These are phyloP conservation scores for Neurospora discreta DNA, from an alignment of 495 filamentous ascomycete genomes.

Conservation along the genomic window DNA sequence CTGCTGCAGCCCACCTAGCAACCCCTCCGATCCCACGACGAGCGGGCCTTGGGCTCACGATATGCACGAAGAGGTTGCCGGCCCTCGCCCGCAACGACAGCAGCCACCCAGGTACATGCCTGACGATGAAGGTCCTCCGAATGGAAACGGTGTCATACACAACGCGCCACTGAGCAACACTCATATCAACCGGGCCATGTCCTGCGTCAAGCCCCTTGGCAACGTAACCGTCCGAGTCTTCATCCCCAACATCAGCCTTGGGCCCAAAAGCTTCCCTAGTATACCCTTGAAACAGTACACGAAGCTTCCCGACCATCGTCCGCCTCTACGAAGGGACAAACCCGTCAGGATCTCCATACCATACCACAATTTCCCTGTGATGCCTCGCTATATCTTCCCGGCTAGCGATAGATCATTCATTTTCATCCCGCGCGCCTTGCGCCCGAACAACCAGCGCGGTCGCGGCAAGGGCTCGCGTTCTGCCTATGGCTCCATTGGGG, in stretches of 20 bases:
- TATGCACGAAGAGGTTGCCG: conserved; percentile 74
- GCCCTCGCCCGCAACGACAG: conserved; percentile 25
- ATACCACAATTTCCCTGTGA: conserved; percentile 37
- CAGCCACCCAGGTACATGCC: conserved; percentile 24
- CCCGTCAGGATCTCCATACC: conserved; percentile 91
- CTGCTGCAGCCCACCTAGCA: conserved; percentile 31
- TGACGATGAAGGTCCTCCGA: conserved; percentile 31
- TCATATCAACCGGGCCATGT: conserved; percentile 48
- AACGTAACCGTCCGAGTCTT: conserved; percentile 71
- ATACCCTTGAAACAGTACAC: conserved; percentile 79
- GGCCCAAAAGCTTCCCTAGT: conserved; percentile 55
- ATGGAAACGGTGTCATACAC: conserved; percentile 34
- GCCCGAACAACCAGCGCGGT: conserved; percentile 81
- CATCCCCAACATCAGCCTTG: conserved; percentile 60
- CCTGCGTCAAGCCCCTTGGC: conserved; percentile 50
- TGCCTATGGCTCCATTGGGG: conserved; percentile 51
- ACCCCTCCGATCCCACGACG: conserved; percentile 42
- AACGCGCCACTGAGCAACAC: conserved; percentile 30
- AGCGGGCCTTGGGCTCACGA: conserved; percentile 85
- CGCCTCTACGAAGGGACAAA: conserved; percentile 90
- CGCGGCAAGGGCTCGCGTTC: conserved; percentile 59
- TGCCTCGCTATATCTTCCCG: conserved; percentile 82
- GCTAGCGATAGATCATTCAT: conserved; percentile 86
- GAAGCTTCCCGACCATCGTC: conserved; percentile 86
- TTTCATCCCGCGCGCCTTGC: conserved; percentile 88